A percentile compares a stretch with the other conserved stretches of the same genome.
phyloP scores from a whole-genome alignment of 257 asterid species.

The Nicotiana knightiana region DNA sequence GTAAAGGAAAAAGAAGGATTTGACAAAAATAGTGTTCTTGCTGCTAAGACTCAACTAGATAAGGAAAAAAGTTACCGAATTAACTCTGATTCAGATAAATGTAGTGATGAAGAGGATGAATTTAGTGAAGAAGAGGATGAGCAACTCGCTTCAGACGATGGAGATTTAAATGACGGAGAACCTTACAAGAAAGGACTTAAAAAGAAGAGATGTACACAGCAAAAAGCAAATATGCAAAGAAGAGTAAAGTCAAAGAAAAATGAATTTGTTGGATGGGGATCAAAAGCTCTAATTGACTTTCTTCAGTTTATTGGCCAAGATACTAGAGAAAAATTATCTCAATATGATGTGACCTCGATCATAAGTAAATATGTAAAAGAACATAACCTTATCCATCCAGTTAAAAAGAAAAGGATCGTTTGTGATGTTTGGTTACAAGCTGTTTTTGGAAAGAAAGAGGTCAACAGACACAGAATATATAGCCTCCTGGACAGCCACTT shows the following conservation, averaged over 20 bases:
- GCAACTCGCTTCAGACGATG: constrained; percentile 34
- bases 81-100: constrained; percentile 35
- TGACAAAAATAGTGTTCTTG: constrained; percentile 27
- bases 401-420: constrained; percentile 38
- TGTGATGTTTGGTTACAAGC: constrained; percentile 48
- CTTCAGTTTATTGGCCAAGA: constrained; percentile 57
- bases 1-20: constrained; percentile 41
- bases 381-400: constrained; percentile 42
- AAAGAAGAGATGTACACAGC: constrained; percentile 26
- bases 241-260: constrained; percentile 29
- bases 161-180: constrained; percentile 19
- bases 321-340: constrained; percentile 37
- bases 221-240: constrained; percentile 15
- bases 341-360: constrained; percentile 46
- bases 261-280: constrained; percentile 74
- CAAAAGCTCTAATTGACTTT: constrained; percentile 58
- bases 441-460: constrained; percentile 41
- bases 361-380: constrained; percentile 44
- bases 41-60: constrained; percentile 33
- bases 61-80: constrained; percentile 14
- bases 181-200: constrained; percentile 16
- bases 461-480: constrained; percentile 32
- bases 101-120: constrained; percentile 34
- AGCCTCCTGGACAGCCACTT: constrained; percentile 60
- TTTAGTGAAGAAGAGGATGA: constrained; percentile 36